phyloP scores from a whole-genome alignment of 2,329 filamentous ascomycete genomes.

The Clarireedia paspali region DNA sequence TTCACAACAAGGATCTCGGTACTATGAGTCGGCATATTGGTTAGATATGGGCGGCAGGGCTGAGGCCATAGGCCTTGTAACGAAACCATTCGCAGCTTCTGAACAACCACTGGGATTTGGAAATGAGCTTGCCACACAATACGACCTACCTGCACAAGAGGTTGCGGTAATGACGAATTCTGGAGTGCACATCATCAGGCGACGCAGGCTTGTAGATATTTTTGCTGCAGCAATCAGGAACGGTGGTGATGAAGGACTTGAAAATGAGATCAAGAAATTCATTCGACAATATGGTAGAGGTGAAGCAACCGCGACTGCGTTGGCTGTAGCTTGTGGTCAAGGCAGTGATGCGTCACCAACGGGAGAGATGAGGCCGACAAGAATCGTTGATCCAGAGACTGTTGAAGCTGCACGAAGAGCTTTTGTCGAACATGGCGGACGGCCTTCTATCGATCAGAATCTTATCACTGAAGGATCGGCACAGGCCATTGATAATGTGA shows the following conservation, averaged over 20 bases:
- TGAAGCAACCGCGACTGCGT: constrained; percentile 81
- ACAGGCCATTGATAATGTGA: constrained; percentile 71
- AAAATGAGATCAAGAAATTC: constrained; percentile 75
- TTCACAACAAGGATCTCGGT: constrained; percentile 32
- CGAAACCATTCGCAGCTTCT: constrained; percentile 62
- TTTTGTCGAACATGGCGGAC: constrained; percentile 89
- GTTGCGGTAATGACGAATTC: constrained; percentile 88
- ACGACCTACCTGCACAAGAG: constrained; percentile 73
- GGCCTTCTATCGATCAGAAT: constrained; percentile 77
- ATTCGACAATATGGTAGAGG: constrained; percentile 78
- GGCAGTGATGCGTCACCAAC: constrained; percentile 62
- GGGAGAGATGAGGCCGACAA: constrained; percentile 63
- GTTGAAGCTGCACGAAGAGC: constrained; percentile 77
- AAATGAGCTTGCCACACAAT: constrained; percentile 95
- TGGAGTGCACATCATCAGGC: constrained; percentile 78
- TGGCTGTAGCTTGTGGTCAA: constrained; percentile 93
- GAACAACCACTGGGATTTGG: constrained; percentile 71
- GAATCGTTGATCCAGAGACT: constrained; percentile 73
- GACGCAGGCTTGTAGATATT: constrained; percentile 81
- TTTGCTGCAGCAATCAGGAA: constrained; percentile 76
- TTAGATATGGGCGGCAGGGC: constrained; percentile 66
- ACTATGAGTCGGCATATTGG: constrained; percentile 75
- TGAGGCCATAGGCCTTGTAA: constrained; percentile 73
- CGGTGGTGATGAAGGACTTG: constrained; percentile 70
- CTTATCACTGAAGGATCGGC: constrained; percentile 50